Conservation (phyloP, 768 basidiomycete genomes). For the Macrolepiota dolichaula region DNA sequence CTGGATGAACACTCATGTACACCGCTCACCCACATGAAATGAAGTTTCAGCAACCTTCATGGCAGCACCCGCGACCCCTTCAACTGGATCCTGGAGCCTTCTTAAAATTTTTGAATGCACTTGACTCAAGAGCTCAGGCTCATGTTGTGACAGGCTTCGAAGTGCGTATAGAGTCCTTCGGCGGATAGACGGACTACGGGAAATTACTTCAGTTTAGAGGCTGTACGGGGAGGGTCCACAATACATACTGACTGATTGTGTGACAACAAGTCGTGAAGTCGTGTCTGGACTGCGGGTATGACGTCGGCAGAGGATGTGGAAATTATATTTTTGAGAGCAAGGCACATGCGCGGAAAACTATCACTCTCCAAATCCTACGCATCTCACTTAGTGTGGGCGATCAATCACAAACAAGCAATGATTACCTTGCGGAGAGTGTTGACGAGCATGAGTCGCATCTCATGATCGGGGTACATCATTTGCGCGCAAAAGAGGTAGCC, state of each 20-base stretch:
- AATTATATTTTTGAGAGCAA: conserved; percentile 71
- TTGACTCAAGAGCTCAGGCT: conserved; percentile 42
- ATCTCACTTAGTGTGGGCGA: not conserved
- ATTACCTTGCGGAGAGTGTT: conserved; percentile 81
- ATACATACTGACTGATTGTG: conserved; percentile 72
- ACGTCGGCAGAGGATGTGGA: conserved; percentile 60
- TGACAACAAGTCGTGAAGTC: conserved; percentile 60
- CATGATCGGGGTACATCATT: conserved; percentile 65
- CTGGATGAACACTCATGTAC: not conserved
- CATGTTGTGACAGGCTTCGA: conserved; percentile 44
- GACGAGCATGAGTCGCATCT: conserved; percentile 78
- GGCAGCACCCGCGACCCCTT: conserved; percentile 43
- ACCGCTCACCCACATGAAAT: not conserved
- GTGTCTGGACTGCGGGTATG: conserved; percentile 71
- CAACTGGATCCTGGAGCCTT: conserved; percentile 41
- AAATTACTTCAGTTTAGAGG: conserved; percentile 14
- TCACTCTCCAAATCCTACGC: conserved; percentile 69
- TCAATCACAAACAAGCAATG: not conserved
- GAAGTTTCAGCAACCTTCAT: conserved; percentile 27
- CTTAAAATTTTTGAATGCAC: conserved; percentile 35
- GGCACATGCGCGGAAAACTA: conserved; percentile 52
- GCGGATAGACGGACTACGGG: conserved; percentile 51
- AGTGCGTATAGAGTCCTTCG: conserved; percentile 61
- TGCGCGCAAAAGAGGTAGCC: conserved; percentile 79
- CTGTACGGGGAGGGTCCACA: conserved; percentile 8